phyloP scores from a whole-genome alignment of 495 filamentous ascomycete genomes.

The Tirmania nivea region DNA sequence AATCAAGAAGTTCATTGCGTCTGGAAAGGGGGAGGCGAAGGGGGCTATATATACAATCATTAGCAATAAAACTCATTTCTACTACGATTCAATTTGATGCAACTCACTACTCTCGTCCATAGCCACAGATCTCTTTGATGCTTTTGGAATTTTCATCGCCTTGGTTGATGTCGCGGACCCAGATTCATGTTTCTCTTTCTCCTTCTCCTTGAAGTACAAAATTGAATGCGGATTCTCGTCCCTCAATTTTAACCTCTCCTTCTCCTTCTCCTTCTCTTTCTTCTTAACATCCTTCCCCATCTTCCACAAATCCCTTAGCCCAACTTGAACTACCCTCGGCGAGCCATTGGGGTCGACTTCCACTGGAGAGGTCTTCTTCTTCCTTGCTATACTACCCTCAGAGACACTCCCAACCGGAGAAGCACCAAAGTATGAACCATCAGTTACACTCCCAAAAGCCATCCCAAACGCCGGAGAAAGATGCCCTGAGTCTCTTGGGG shows the following conservation, averaged over 20 bases:
- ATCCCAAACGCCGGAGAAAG: too few species aligned
- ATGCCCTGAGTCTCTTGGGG: too few species aligned
- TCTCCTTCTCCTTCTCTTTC: background rate
- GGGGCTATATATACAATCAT: background rate
- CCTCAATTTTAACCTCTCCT: background rate
- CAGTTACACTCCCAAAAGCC: too few species aligned
- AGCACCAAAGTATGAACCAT: too few species aligned
- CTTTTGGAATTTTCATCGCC: background rate
- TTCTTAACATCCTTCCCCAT: background rate
- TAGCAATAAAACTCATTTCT: background rate
- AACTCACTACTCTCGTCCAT: background rate
- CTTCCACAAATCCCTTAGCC: background rate
- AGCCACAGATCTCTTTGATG: background rate
- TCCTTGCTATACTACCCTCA: background rate
- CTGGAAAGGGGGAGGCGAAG: background rate
- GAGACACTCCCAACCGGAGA: too few species aligned
- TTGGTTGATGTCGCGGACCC: too few species aligned
- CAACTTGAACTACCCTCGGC: background rate
- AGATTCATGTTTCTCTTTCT: too few species aligned
- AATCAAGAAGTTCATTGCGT: background rate
- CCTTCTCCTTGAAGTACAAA: too few species aligned
- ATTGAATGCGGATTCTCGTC: background rate
- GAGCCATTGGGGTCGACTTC: background rate
- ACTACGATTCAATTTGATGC: too few species aligned
- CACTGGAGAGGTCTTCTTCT: background rate